These are phyloP conservation scores for Penicillium pancosmium DNA, from an alignment of 495 filamentous ascomycete species.

Conservation along the genomic window DNA sequence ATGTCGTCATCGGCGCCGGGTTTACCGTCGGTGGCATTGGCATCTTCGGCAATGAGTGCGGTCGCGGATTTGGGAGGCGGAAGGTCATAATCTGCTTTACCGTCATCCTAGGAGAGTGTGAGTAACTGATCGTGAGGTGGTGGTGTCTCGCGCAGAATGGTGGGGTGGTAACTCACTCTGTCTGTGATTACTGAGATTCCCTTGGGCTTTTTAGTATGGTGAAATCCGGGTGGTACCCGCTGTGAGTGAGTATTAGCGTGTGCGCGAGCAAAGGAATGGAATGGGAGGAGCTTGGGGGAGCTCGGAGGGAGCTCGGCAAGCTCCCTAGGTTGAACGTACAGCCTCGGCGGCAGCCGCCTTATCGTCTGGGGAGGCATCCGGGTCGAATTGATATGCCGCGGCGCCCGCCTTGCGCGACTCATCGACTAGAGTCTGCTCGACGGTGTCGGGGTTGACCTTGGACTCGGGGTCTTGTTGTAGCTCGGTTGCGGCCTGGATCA, in stretches of 20 bases:
- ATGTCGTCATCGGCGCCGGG: constrained; percentile 57
- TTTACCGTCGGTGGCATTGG: constrained; percentile 48
- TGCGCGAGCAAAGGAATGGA: neutral
- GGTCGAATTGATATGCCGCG: constrained; percentile 82
- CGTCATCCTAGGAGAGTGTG: constrained; percentile 59
- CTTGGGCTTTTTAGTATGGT: constrained; percentile 63
- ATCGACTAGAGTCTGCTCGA: constrained; percentile 69
- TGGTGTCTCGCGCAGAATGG: neutral
- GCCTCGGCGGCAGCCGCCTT: constrained; percentile 78
- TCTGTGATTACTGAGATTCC: constrained; percentile 75
- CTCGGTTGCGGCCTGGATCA: constrained; percentile 58
- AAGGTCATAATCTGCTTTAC: constrained; percentile 74
- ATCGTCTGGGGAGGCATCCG: constrained; percentile 78
- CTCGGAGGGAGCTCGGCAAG: neutral
- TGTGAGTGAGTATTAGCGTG: constrained; percentile 31
- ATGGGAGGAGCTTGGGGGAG: neutral
- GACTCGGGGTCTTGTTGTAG: constrained; percentile 69
- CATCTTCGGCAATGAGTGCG: constrained; percentile 50
- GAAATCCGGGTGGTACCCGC: constrained; percentile 64
- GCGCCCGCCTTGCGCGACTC: constrained; percentile 77
- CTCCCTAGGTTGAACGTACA: constrained; percentile 54
- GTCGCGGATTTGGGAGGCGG: constrained; percentile 73
- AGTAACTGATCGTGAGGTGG: neutral
- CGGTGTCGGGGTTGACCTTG: constrained; percentile 66
- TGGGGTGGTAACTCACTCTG: constrained; percentile 46